Evolutionary conservation across 192 early-diverging fungal species (phyloP).

Genomic region (Mortierella antarctica): DNA sequence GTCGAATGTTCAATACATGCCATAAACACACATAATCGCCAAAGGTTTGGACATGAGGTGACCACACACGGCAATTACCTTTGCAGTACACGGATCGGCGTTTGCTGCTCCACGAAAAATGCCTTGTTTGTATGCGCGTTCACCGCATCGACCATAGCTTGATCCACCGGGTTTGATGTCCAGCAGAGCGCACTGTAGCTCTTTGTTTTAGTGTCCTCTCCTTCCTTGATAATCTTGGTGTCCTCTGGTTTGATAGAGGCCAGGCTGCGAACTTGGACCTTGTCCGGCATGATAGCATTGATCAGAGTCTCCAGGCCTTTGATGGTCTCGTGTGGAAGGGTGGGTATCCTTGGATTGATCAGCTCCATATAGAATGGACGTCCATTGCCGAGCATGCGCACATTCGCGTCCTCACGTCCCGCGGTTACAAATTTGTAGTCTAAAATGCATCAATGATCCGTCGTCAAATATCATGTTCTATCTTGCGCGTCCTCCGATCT

Average conservation of each 20-base stretch:
- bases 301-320: slow-evolving; percentile 59
- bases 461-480: not conserved
- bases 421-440: slow-evolving; percentile 84
- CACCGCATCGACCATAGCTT: slow-evolving; percentile 63
- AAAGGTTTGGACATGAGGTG: too few relatives aligned
- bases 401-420: slow-evolving; percentile 94
- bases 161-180: slow-evolving; percentile 65
- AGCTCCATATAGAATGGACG: slow-evolving; percentile 93
- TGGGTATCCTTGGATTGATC: slow-evolving; percentile 75
- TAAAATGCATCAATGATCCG: slow-evolving; percentile 5
- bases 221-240: slow-evolving; percentile 73
- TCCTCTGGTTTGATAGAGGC: slow-evolving; percentile 53
- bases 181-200: slow-evolving; percentile 79
- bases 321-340: slow-evolving; percentile 50
- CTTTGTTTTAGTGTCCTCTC: slow-evolving; percentile 81
- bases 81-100: slow-evolving; percentile 80
- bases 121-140: slow-evolving; percentile 58
- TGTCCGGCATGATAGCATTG: slow-evolving; percentile 54
- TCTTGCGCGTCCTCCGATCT: not conserved
- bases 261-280: slow-evolving; percentile 66
- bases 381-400: slow-evolving; percentile 92
- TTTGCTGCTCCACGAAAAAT: slow-evolving; percentile 72
- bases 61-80: slow-evolving; percentile 49
- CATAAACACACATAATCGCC: not conserved
- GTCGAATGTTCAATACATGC: not conserved